Base-by-base conservation (phyloP, 1,284 basidiomycete genomes). In the Flammula alnicola region DNA sequence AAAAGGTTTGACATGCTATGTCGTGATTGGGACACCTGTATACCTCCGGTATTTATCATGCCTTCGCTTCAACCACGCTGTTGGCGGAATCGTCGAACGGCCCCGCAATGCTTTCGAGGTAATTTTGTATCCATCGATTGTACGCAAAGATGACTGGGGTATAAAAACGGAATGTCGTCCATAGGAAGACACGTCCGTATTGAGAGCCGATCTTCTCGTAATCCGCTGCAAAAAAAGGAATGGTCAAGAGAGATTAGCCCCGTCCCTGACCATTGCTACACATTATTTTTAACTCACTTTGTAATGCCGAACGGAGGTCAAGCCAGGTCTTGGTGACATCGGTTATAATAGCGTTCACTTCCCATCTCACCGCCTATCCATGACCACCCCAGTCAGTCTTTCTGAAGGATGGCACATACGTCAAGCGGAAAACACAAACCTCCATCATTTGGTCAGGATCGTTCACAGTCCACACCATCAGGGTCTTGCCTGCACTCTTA, bases 381-480 rank as follows among this genome's bases (percentile, higher is more conserved):
- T 49, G 20, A 16, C 4, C n/a, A 26, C 27, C 4, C 35, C n/a
- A 54, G 29, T 31, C n/a, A 19, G 33, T 19, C 12, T 41, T 30
- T 20, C 12, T 17, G 23, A 12, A 3, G 39, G 14, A 7, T 4
- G 22, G 19, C 30, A 46, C 26, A 29, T n/a, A n/a, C n/a, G n/a
- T n/a, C n/a, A n/a, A n/a, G n/a, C n/a, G n/a, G n/a, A n/a, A n/a
- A n/a, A n/a, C 14, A 27, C 53, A n/a, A 25, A 84, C 88, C 81
- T 98, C 92, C 75, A 96, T 89, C 95, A 99, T 98, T 66, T 96
- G 88, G 52, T 85, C 83, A 8, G 86, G 83, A 39, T 88, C 81
- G 67, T 98, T 99, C 23, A 98, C 95, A 0, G 96, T 99, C 97
- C 97, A 99, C 9, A 95, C 93, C 81, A 95, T 88, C 38, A 98